Conservation (phyloP, 805 yeast species). For the Starmerella khaoyaiensis region DNA sequence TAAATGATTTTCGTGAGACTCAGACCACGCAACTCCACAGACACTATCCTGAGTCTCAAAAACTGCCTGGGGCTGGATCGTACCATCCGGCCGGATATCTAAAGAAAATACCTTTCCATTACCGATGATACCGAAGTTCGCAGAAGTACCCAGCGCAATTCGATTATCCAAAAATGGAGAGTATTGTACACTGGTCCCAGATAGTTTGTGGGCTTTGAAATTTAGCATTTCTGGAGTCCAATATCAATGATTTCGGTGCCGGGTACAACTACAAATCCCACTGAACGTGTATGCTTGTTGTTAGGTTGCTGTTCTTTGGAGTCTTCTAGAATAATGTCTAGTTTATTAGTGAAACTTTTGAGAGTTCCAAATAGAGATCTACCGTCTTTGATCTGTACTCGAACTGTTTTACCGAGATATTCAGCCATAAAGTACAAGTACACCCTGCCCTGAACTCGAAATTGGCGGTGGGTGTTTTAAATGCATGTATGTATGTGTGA, state of each 20-base stretch:
- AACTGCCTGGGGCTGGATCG: slow-evolving; percentile 38
- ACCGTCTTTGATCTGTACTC: slow-evolving; percentile 26
- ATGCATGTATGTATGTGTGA: too few species aligned
- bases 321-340: slow-evolving; percentile 27
- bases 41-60: slow-evolving; percentile 92
- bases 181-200: slow-evolving; percentile 78
- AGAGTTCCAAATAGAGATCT: slow-evolving; percentile 27
- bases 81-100: slow-evolving; percentile 55
- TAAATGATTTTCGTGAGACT: slow-evolving; percentile 74
- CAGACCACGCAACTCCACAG: slow-evolving; percentile 84
- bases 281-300: slow-evolving; percentile 19
- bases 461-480: too few species aligned
- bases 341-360: slow-evolving; percentile 23
- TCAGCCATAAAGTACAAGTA: slow-evolving; percentile 3
- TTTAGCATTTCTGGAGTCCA: slow-evolving; percentile 41
- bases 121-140: slow-evolving; percentile 89
- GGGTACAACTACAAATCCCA: slow-evolving; percentile 29
- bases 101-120: slow-evolving; percentile 72
- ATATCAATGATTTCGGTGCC: slow-evolving; percentile 22
- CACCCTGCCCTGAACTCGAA: too few species aligned
- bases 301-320: slow-evolving; percentile 25
- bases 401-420: slow-evolving; percentile 20
- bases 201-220: slow-evolving; percentile 63
- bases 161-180: slow-evolving; percentile 87
- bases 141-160: slow-evolving; percentile 77